These are phyloP conservation scores for Prototheca stagnorum DNA, from an alignment of 163 green algal genomes.

Conservation along the genomic window DNA sequence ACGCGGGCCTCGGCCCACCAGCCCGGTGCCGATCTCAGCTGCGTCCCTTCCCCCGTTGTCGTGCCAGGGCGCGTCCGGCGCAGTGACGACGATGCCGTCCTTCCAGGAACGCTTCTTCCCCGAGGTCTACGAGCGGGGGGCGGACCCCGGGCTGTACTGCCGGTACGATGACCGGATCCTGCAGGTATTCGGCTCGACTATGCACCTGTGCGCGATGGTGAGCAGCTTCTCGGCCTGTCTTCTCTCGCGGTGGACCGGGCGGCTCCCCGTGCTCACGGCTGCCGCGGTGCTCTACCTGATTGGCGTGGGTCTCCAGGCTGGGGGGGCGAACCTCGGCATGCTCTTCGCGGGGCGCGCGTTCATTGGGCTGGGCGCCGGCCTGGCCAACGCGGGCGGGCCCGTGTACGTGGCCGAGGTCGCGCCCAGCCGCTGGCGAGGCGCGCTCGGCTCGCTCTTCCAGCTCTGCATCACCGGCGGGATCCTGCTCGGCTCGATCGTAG, in stretches of 20 bases:
- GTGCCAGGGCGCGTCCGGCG: slow-evolving; percentile 22
- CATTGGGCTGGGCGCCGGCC: slow-evolving; percentile 38
- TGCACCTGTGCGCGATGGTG: slow-evolving; percentile 20
- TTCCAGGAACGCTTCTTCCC: slow-evolving; percentile 38
- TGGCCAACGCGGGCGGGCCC: slow-evolving; percentile 12
- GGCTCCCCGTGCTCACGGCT: slow-evolving; percentile 24
- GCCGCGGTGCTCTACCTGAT: slow-evolving; percentile 24
- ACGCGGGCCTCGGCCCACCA: too few species aligned
- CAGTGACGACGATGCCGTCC: slow-evolving; percentile 38
- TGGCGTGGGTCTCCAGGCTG: slow-evolving; percentile 24
- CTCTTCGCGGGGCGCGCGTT: slow-evolving; percentile 36
- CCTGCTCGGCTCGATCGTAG: slow-evolving; percentile 24
- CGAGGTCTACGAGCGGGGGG: slow-evolving; percentile 2
- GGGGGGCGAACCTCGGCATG: slow-evolving; percentile 27
- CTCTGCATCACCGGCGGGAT: slow-evolving; percentile 25
- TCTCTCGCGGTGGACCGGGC: slow-evolving; percentile 11
- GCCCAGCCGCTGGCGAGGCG: slow-evolving; percentile 15
- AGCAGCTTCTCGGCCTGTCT: slow-evolving; percentile 3
- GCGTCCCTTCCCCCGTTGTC: too few species aligned
- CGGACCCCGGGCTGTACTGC: slow-evolving; percentile 10
- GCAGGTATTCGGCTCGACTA: slow-evolving; percentile 17
- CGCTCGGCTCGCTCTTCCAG: slow-evolving; percentile 48
- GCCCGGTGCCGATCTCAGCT: too few species aligned
- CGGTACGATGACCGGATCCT: slow-evolving; percentile 14
- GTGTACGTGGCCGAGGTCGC: slow-evolving; percentile 17